Percentiles rank a stretch among this genome's conserved stretches.
Conservation (phyloP, 805 yeast genomes). For the Debaryomyces prosopidis region DNA sequence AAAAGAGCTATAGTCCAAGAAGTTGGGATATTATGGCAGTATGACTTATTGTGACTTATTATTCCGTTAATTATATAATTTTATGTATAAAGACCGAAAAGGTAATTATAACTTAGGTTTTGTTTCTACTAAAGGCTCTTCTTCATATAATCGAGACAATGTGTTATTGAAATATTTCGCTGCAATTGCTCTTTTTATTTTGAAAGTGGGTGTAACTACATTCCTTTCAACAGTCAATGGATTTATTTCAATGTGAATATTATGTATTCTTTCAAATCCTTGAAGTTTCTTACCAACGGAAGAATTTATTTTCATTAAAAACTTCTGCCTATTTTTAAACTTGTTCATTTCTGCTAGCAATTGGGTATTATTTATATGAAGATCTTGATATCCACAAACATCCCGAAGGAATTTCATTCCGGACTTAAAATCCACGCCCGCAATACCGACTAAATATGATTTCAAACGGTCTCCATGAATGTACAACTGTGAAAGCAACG, state of each 20-base stretch:
- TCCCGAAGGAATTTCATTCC: conserved; percentile 18
- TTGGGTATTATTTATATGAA: conserved; percentile 9
- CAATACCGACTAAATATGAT: conserved; percentile 56
- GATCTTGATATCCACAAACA: conserved; percentile 12
- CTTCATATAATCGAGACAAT: conserved; percentile 12
- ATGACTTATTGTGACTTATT: no score
- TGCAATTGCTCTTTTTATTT: conserved; percentile 39
- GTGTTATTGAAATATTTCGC: conserved; percentile 16
- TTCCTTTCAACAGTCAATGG: conserved; percentile 53
- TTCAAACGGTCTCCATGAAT: conserved; percentile 65
- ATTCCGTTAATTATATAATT: no score
- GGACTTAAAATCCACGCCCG: conserved; percentile 56
- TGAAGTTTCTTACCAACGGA: conserved; percentile 14
- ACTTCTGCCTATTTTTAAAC: conserved; percentile 15
- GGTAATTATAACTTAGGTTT: conserved; percentile 3
- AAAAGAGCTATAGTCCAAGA: no score
- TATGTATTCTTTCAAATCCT: conserved; percentile 33
- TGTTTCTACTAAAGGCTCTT: conserved; percentile 8
- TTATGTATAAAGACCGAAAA: no score
- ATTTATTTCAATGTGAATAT: conserved; percentile 24
- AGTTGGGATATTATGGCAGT: no score
- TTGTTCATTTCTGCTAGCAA: conserved; percentile 15
- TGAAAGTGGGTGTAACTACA: conserved; percentile 64
- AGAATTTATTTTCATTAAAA: conserved; percentile 25
- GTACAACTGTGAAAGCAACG: conserved; percentile 52